Conservation (phyloP, 768 basidiomycete species). For the Macrocybe gigantea region DNA sequence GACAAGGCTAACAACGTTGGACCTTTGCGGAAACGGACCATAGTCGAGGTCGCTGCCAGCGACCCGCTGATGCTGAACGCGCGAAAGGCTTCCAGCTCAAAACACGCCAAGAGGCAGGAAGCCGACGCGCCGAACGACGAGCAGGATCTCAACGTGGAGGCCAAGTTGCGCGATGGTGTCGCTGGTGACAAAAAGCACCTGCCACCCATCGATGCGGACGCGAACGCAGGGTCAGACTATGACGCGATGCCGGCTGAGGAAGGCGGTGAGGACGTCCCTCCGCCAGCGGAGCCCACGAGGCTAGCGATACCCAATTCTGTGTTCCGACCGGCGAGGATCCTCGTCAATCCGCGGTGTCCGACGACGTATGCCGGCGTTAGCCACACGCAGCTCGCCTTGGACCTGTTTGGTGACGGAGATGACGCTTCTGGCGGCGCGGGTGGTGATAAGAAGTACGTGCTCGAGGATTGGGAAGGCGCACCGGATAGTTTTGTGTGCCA, state of each 20-base stretch:
- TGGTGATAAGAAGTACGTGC: constrained; percentile 64
- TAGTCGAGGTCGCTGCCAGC: constrained; percentile 29
- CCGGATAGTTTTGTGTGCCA: constrained; percentile 98
- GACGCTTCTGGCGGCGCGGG: constrained; percentile 37
- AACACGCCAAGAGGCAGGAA: constrained; percentile 14
- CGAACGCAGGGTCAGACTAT: constrained; percentile 82
- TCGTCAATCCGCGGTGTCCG: constrained; percentile 94
- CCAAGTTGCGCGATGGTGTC: constrained; percentile 11
- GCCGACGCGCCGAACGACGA: constrained; percentile 27
- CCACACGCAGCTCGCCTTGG: constrained; percentile 92
- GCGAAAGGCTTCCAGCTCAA: constrained; percentile 14
- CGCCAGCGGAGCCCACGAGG: constrained; percentile 27
- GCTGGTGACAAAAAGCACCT: background rate
- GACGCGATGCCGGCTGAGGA: constrained; percentile 78
- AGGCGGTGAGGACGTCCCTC: constrained; percentile 36
- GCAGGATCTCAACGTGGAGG: constrained; percentile 20
- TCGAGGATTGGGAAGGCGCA: constrained; percentile 95
- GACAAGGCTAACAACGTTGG: constrained; percentile 34
- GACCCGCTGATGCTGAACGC: constrained; percentile 27
- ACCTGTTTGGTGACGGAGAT: constrained; percentile 83
- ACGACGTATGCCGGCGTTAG: constrained; percentile 98
- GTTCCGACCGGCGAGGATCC: constrained; percentile 83
- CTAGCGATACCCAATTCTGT: constrained; percentile 81
- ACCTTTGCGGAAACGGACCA: constrained; percentile 21
- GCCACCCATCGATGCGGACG: constrained; percentile 54